phyloP scores from a whole-genome alignment of 164 flowering plant genomes.

The Pachysandra terminalis region DNA sequence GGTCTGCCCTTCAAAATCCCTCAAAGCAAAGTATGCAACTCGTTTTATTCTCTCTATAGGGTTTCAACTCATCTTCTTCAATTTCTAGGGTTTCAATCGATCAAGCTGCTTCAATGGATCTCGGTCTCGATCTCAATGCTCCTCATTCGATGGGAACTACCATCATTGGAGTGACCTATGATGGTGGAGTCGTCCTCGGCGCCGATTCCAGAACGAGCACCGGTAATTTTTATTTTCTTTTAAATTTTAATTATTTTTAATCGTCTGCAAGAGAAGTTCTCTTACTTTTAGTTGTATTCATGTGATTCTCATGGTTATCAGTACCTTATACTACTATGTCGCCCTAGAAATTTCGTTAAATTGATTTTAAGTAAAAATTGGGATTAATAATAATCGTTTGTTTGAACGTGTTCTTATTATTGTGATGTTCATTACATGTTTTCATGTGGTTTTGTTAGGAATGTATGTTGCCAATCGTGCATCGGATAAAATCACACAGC shows the following conservation, averaged over 20 bases:
- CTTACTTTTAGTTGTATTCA: no score
- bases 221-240: constrained; percentile 29
- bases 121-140: constrained; percentile 41
- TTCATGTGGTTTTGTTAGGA: constrained; percentile 33
- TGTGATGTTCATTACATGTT: neutral
- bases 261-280: no score
- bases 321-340: no score
- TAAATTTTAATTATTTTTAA: no score
- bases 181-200: constrained; percentile 85
- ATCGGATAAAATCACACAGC: constrained; percentile 85
- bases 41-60: no score
- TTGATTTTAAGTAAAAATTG: neutral
- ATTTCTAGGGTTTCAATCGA: constrained; percentile 11
- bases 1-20: no score
- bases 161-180: constrained; percentile 77
- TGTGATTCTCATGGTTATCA: no score
- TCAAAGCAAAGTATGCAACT: no score
- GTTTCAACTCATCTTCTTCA: neutral
- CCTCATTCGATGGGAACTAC: constrained; percentile 92
- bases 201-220: constrained; percentile 93
- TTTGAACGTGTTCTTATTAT: neutral
- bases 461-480: constrained; percentile 90
- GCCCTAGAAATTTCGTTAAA: no score
- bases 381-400: neutral
- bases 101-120: constrained; percentile 28